A percentile compares a stretch with the other conserved stretches of the same genome.
phyloP scores from a whole-genome alignment of 208 protist genomes.

The Polymyxa betae region DNA sequence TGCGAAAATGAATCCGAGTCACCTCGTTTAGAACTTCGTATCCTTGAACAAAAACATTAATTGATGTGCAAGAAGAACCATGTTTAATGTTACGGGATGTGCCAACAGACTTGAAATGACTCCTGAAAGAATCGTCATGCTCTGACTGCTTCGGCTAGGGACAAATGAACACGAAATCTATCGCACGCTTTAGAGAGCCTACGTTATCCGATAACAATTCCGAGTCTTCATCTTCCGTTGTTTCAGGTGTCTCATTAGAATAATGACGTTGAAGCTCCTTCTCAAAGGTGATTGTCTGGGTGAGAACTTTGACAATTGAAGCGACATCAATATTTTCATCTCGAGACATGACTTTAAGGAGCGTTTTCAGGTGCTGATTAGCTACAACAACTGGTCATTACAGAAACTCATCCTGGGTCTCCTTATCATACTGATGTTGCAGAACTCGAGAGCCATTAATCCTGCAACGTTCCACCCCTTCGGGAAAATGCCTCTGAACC shows the following conservation, averaged over 20 bases:
- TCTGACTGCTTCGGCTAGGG: not conserved
- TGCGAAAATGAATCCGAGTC: not conserved
- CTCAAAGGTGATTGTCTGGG: slow-evolving; percentile 37
- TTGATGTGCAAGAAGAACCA: not conserved
- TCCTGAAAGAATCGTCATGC: not conserved
- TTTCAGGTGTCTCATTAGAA: not conserved
- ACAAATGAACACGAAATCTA: not conserved
- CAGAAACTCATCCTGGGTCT: not conserved
- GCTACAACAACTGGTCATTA: not conserved
- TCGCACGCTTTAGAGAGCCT: too few relatives aligned
- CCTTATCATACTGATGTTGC: not conserved
- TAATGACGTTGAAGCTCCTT: slow-evolving; percentile 2
- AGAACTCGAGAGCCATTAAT: slow-evolving; percentile 32
- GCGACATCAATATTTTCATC: not conserved
- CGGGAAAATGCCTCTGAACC: slow-evolving; percentile 41
- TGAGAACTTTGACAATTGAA: not conserved
- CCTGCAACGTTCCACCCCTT: not conserved
- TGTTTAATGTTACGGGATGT: not conserved
- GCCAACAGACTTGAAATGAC: too few relatives aligned
- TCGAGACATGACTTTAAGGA: not conserved
- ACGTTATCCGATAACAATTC: not conserved
- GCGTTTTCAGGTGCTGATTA: slow-evolving; percentile 14
- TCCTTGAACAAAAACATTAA: not conserved
- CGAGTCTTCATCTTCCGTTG: not conserved
- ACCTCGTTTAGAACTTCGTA: not conserved